These are phyloP conservation scores for Pichia sp. DNA, from an alignment of 1,139 yeast species.

Conservation along the genomic window DNA sequence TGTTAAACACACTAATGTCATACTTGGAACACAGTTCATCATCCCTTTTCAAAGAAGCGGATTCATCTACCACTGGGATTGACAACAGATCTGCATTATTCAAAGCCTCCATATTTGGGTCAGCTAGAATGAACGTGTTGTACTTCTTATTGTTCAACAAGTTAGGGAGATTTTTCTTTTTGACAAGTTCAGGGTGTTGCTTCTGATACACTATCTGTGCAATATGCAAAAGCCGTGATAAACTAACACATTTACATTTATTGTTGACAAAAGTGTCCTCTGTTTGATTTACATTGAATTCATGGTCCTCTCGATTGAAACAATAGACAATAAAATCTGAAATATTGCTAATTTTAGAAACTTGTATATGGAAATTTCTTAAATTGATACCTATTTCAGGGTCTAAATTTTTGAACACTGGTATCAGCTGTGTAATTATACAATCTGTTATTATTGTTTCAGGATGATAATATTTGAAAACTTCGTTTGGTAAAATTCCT, in stretches of 20 bases:
- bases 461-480: constrained; percentile 19
- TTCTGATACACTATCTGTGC: constrained; percentile 45
- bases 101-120: constrained; percentile 20
- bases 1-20: constrained; percentile 36
- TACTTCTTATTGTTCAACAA: constrained; percentile 20
- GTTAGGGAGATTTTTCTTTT: neutral
- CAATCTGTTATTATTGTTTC: constrained; percentile 43
- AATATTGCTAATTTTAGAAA: constrained; percentile 60
- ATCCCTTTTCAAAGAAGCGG: constrained; percentile 22
- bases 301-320: constrained; percentile 36
- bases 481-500: constrained; percentile 17
- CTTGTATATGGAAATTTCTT: constrained; percentile 75
- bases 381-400: constrained; percentile 67
- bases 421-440: constrained; percentile 41
- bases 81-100: constrained; percentile 25
- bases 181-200: constrained; percentile 31
- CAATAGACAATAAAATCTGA: constrained; percentile 69
- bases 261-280: constrained; percentile 12
- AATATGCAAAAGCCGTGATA: constrained; percentile 49
- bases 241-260: constrained; percentile 37
- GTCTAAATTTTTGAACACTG: constrained; percentile 53
- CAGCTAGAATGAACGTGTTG: constrained; percentile 29
- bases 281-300: constrained; percentile 9
- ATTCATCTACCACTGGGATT: constrained; percentile 24
- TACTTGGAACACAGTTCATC: constrained; percentile 30